phyloP scores from a whole-genome alignment of 495 filamentous ascomycete genomes.

The Pseudevernia furfuracea region DNA sequence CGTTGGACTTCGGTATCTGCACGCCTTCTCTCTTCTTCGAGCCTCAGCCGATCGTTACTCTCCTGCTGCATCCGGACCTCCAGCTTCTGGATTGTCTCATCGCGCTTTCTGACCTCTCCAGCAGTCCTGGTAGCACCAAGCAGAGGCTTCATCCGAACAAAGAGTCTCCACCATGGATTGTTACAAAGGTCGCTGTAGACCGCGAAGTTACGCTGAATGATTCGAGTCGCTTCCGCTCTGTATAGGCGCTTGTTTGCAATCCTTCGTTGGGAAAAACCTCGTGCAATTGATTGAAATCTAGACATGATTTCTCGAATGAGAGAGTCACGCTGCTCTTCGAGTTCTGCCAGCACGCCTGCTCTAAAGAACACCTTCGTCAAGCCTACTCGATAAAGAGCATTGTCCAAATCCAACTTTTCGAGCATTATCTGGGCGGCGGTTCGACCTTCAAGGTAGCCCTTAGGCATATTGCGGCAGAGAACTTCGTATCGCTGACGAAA shows the following conservation, averaged over 20 bases:
- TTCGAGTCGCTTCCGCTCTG: constrained; percentile 85
- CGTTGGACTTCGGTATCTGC: constrained; percentile 79
- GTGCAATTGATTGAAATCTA: constrained; percentile 83
- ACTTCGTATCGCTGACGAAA: constrained; percentile 96
- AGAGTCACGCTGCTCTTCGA: constrained; percentile 90
- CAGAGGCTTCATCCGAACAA: constrained; percentile 92
- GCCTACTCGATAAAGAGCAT: constrained; percentile 81
- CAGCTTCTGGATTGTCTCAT: constrained; percentile 83
- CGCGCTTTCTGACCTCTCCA: constrained; percentile 84
- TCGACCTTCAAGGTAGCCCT: constrained; percentile 86
- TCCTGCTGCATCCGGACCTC: constrained; percentile 77
- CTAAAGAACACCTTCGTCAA: constrained; percentile 98
- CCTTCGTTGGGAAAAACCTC: constrained; percentile 81
- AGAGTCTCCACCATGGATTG: constrained; percentile 94
- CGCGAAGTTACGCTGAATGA: constrained; percentile 89
- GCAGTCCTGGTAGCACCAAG: constrained; percentile 85
- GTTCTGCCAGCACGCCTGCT: constrained; percentile 88
- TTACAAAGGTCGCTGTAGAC: constrained; percentile 80
- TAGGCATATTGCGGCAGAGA: constrained; percentile 83
- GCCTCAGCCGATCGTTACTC: constrained; percentile 59
- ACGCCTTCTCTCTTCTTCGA: constrained; percentile 88
- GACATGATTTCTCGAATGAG: constrained; percentile 89
- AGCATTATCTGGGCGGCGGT: constrained; percentile 77
- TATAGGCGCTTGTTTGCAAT: constrained; percentile 89
- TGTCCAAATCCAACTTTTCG: constrained; percentile 78